Evolutionary conservation across 345 rosid species (phyloP).

Genomic region (Laguncularia racemosa): DNA sequence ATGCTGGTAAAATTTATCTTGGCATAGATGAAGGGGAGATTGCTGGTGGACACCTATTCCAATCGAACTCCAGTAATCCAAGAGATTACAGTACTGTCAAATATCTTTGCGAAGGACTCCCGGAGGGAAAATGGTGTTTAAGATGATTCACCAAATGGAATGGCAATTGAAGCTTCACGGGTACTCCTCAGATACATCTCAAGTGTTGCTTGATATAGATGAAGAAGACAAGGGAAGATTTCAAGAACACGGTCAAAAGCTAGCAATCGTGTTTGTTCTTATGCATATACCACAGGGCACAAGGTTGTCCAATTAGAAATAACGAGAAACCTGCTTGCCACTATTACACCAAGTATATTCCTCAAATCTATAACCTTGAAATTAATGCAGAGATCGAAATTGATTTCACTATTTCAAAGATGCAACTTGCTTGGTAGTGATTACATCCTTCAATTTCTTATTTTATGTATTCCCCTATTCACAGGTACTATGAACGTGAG

Average conservation of each 20-base stretch:
- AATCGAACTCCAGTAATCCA: constrained; percentile 32
- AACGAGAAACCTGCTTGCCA: constrained; percentile 72
- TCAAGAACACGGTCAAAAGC: constrained; percentile 66
- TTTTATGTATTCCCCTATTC: too few relatives aligned
- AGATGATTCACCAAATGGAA: constrained; percentile 80
- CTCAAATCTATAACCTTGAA: constrained; percentile 49
- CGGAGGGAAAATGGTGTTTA: constrained; percentile 34
- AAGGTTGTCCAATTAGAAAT: constrained; percentile 41
- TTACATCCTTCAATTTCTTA: constrained; percentile 4
- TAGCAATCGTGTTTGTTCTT: constrained; percentile 66
- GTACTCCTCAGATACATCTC: constrained; percentile 48
- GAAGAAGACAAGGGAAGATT: constrained; percentile 64
- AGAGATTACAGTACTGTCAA: constrained; percentile 50
- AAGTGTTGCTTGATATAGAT: constrained; percentile 45
- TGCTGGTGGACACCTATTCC: constrained; percentile 37
- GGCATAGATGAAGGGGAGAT: constrained; percentile 41
- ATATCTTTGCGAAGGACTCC: constrained; percentile 31
- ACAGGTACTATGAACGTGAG: too few relatives aligned
- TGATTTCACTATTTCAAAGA: constrained; percentile 71
- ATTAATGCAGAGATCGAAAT: constrained; percentile 55
- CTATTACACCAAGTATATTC: constrained; percentile 53
- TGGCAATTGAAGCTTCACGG: constrained; percentile 85
- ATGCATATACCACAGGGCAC: constrained; percentile 40
- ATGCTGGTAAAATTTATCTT: constrained; percentile 46
- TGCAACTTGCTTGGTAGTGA: constrained; percentile 68